Evolutionary conservation across 768 basidiomycete species (phyloP).

Genomic region (Xanthoconium purpureum): DNA sequence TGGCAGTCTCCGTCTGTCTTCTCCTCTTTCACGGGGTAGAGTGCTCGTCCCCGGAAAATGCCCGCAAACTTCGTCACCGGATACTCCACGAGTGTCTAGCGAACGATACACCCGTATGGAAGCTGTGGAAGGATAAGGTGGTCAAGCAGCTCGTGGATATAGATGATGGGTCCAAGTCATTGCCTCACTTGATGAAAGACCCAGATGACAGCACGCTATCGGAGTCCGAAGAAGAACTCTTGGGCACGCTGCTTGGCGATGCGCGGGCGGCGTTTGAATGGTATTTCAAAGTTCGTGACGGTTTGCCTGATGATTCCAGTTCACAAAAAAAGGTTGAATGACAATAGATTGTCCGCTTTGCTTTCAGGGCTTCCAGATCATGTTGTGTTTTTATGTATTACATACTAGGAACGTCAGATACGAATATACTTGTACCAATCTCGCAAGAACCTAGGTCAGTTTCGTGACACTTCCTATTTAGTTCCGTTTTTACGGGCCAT

Average conservation of each 20-base stretch:
- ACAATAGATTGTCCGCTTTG: background rate
- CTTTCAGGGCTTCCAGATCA: background rate
- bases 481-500: background rate
- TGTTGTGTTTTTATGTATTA: background rate
- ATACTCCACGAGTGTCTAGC: constrained; percentile 16
- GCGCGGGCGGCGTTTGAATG: constrained; percentile 15
- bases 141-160: constrained; percentile 12
- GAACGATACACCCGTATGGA: constrained; percentile 27
- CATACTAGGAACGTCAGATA: background rate
- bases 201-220: background rate
- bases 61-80: background rate
- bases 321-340: no score
- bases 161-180: background rate
- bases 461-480: background rate
- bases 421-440: background rate
- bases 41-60: background rate
- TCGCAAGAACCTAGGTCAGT: background rate
- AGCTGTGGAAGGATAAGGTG: constrained; percentile 22
- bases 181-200: background rate
- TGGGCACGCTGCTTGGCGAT: constrained; percentile 14
- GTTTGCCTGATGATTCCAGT: background rate
- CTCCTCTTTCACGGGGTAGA: constrained; percentile 18
- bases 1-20: constrained; percentile 24
- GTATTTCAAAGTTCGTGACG: background rate
- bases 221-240: background rate